Conservation (phyloP, 192 early-diverging fungal species). For the Podila epigama region DNA sequence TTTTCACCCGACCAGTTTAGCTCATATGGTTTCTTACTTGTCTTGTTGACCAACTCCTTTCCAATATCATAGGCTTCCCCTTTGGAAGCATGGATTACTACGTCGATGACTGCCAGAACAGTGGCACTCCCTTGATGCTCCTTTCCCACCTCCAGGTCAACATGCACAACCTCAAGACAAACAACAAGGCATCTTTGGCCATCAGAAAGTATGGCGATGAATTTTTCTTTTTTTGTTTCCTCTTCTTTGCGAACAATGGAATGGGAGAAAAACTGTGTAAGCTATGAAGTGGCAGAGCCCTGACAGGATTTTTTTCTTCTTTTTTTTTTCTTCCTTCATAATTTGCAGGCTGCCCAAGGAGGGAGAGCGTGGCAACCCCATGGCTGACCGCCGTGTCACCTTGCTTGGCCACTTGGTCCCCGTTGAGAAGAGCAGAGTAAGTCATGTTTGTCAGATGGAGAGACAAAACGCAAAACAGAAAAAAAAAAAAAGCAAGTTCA, state of each 20-base stretch:
- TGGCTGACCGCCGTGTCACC: slow-evolving; percentile 55
- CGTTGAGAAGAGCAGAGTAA: slow-evolving; percentile 17
- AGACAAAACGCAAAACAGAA: too few species aligned
- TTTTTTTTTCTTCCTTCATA: background rate
- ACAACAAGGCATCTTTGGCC: slow-evolving; percentile 47
- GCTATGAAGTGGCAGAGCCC: too few species aligned
- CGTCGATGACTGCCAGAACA: slow-evolving; percentile 50
- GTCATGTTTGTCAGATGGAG: too few species aligned
- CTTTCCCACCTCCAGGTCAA: slow-evolving; percentile 55
- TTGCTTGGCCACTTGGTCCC: slow-evolving; percentile 50
- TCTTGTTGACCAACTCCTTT: background rate
- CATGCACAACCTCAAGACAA: slow-evolving; percentile 32
- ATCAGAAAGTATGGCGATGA: slow-evolving; percentile 41
- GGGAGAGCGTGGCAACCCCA: slow-evolving; percentile 29
- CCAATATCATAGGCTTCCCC: slow-evolving; percentile 47
- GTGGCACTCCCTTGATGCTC: slow-evolving; percentile 52
- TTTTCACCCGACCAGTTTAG: too few species aligned
- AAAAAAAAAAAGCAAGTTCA: too few species aligned
- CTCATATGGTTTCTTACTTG: background rate
- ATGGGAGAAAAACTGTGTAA: too few species aligned
- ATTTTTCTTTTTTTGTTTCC: background rate
- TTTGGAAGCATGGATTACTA: slow-evolving; percentile 62
- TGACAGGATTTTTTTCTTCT: too few species aligned
- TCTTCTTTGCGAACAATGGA: too few species aligned
- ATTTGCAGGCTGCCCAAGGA: slow-evolving; percentile 13